Base-by-base conservation (phyloP, 177 flowering plant species). In the Telopea speciosissima region DNA sequence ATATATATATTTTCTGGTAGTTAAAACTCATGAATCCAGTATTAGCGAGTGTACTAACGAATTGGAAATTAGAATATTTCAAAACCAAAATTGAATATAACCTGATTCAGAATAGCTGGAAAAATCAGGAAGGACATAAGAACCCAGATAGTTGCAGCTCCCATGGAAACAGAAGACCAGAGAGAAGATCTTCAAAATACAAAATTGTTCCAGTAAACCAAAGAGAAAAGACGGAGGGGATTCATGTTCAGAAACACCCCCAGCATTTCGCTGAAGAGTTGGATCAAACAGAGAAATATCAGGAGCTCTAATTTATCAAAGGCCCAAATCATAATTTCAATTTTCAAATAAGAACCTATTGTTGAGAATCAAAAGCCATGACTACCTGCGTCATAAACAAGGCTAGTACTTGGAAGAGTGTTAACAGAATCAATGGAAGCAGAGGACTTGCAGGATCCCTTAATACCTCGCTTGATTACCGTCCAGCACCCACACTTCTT, bases 401-500 rank as follows among this genome's bases (percentile, higher is more conserved):
- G 88, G 74, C 96, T 90, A 65, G 89, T 85, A 66, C 93, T 80
- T 69, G 96, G 97, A 73, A 89, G 83, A 66, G 85, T 66, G 73
- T 85, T 85, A 59, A 85, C 77, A 74, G 91, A 82, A 73, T 81
- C 79, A 63, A 67, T 85, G 11, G 93, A 83, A 78, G 81, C 77
- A 77, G 96, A 81, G 74, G 90, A 71, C 45, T 82, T 85, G 80
- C 87, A 85, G 33, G 83, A 40, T 45, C 83, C 86, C 67, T 76
- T 77, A 75, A 84, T 85, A 44, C 88, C 78, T 63, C 86, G 83
- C 72, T 73, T 85, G 8, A 91, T 72, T 40, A 84, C 82, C 58
- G 88, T 79, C 97, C 95, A 93, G 68, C 98, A 93, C 33, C 97
- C 96, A 73, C 93, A 91, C 73, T 87, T 84, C 63, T 75, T 77